Evolutionary conservation across 2,329 filamentous ascomycete genomes (phyloP), one percentile per base, ranked within the genome.

Genomic region (Fusarium albidum): DNA sequence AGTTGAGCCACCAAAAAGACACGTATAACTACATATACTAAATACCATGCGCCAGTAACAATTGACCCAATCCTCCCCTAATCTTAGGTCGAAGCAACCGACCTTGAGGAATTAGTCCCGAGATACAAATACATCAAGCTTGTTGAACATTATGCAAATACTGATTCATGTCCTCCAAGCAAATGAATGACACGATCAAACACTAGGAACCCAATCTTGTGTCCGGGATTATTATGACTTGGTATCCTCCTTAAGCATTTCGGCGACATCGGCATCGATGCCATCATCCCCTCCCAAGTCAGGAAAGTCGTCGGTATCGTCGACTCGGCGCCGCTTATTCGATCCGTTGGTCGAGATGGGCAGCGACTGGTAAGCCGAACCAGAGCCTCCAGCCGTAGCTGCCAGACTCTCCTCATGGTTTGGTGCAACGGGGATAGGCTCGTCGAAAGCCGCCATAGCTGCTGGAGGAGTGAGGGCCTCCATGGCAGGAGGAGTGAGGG

Each of bases 261-360:
- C 81, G 21, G 78, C 77, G 28, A 85, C 82, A 39, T 85, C 82
- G 0, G 79, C 76, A 57, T 85, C 82, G 42, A 85, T 82, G 1
- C 76, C 82, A 57, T 83, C 80, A 50, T 83, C 80, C 15, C 70
- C 77, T 9, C 77, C 80, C n/a, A 85, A 71, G 45, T 84, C 78
- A 4, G 81, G 81, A 50, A 85, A 79, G 29, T 82, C 82, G 11
- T 76, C 76, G 3, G 67, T 71, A n/a, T 76, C 71, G 29, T 83
- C 82, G 6, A 86, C 68, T 40, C 82, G 78, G 26, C 81, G 77
- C 52, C 82, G 77, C 68, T 86, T 85, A 63, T 84, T 84, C 6
- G 81, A 75, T 5, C 81, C 82, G 52, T 82, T 84, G 25, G 75
- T 71, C 8, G 77, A 74, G 26, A 82, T 73, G 2, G 80, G 73